A percentile compares a stretch with the other conserved stretches of the same genome.
phyloP scores from a whole-genome alignment of 495 filamentous ascomycete species.

The Copromyces sp. region DNA sequence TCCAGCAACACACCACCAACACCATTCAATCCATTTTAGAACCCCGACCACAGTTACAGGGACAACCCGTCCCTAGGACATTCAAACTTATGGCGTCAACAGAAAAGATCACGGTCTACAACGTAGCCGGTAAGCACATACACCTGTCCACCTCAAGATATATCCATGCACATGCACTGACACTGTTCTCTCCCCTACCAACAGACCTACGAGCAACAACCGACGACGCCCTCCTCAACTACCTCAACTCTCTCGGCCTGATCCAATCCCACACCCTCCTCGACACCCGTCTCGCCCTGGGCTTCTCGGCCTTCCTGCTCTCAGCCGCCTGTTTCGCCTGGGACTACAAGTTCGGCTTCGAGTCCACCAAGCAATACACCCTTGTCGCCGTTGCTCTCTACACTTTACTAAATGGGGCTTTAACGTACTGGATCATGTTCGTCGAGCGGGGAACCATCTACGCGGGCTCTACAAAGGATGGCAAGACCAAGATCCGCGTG shows the following conservation, averaged over 20 bases:
- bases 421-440: conserved; percentile 79
- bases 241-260: conserved; percentile 77
- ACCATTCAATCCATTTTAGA: neutral
- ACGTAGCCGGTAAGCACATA: conserved; percentile 45
- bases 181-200: neutral
- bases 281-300: conserved; percentile 72
- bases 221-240: conserved; percentile 89
- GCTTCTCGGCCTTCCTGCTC: conserved; percentile 73
- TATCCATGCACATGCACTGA: neutral
- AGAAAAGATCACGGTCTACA: conserved; percentile 58
- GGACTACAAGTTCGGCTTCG: conserved; percentile 87
- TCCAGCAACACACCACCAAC: neutral
- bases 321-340: conserved; percentile 75
- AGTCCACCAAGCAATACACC: conserved; percentile 65
- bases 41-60: neutral
- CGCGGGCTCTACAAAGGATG: conserved; percentile 44
- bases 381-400: conserved; percentile 68
- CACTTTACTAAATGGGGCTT: conserved; percentile 62
- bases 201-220: conserved; percentile 91
- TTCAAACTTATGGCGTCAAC: conserved; percentile 31
- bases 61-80: neutral
- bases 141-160: too few relatives aligned
- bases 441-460: conserved; percentile 80
- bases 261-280: conserved; percentile 66
- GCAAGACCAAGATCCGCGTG: conserved; percentile 53